Base-by-base conservation (phyloP, 176 grass and related monocot genomes). In the Metroxylon sagu region DNA sequence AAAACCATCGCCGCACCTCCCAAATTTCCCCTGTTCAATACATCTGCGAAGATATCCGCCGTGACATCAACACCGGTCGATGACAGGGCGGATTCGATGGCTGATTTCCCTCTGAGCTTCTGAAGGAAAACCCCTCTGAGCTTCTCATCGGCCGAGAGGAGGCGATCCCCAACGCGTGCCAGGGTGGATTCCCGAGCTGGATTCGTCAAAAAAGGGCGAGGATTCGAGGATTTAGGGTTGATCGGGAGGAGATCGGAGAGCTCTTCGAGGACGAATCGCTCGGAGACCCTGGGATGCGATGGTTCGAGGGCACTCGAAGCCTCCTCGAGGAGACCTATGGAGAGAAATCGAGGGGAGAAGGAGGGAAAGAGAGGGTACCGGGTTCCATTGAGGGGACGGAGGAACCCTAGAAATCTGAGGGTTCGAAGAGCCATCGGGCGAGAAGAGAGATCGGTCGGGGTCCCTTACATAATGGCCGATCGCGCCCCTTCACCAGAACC, bases 71-170 rank as follows among this genome's bases (percentile, higher is more conserved):
- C 35, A 43, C 8, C 35, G 35, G 35, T 14, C 35, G 35, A 43
- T 43, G 35, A 43, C 35, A 43, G 2, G 35, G 35, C 35, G 8
- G 10, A 43, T 59, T 87, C 83, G 17, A 95, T 58, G 18, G 74
- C 67, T 0, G 50, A 71, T 50, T 68, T 79, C 2, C 91, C 83
- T 5, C 17, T 25, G 25, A 82, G 23, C 64, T 79, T 95, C 61
- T 79, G 83, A 16, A 95, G 91, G 71, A 95, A 95, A 6, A 95
- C 74, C 29, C 91, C 90, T 1, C 86, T 71, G 64, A 95, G 80
- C 71, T 77, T 74, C 48, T 90, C 80, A 17, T 71, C 83, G 8
- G 65, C 68, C 16, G 86, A 74, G 17, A 95, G 77, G 12, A 90
- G 64, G 16, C 49, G 59, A 55, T 73, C 59, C 15, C 80, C 53